Percentiles rank a stretch among this genome's conserved stretches.
Evolutionary conservation across 1,139 yeast species (phyloP).

Genomic region (Candida frijolesensis): DNA sequence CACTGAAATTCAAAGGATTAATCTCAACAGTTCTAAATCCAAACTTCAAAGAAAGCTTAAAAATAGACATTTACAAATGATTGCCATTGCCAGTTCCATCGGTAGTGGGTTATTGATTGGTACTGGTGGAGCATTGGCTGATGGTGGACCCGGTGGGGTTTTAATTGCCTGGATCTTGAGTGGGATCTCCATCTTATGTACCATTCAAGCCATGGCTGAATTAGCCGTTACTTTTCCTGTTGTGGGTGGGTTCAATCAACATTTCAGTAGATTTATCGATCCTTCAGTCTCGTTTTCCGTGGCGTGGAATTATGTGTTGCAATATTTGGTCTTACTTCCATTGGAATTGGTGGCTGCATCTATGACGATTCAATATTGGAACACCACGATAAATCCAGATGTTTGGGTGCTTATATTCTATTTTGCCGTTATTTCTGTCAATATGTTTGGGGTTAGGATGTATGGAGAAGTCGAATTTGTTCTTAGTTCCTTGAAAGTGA

Average conservation of each 20-base stretch:
- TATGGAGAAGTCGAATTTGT: conserved; percentile 49
- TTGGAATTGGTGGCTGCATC: conserved; percentile 45
- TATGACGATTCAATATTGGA: conserved; percentile 45
- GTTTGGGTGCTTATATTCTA: conserved; percentile 43
- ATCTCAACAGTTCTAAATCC: conserved; percentile 38
- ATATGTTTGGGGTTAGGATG: conserved; percentile 44
- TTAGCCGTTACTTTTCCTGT: conserved; percentile 42
- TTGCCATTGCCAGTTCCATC: conserved; percentile 82
- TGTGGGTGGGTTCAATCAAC: conserved; percentile 42
- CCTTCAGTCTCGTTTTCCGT: conserved; percentile 47
- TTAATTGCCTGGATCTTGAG: conserved; percentile 50
- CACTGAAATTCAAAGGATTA: conserved; percentile 39
- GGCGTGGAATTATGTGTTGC: conserved; percentile 48
- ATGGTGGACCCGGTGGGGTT: conserved; percentile 71
- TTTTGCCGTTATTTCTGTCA: conserved; percentile 36
- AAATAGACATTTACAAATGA: conserved; percentile 53
- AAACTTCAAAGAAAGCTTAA: conserved; percentile 39
- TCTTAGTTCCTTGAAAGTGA: conserved; percentile 39
- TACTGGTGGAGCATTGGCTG: conserved; percentile 39
- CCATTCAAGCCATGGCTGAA: conserved; percentile 47
- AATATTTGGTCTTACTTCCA: conserved; percentile 34
- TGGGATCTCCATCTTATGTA: conserved; percentile 29
- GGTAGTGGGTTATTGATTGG: conserved; percentile 52
- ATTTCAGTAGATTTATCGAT: conserved; percentile 42
- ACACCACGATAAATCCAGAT: conserved; percentile 38